These are phyloP conservation scores for Acacia pycnantha DNA, from an alignment of 331 rosid species.

Conservation along the genomic window DNA sequence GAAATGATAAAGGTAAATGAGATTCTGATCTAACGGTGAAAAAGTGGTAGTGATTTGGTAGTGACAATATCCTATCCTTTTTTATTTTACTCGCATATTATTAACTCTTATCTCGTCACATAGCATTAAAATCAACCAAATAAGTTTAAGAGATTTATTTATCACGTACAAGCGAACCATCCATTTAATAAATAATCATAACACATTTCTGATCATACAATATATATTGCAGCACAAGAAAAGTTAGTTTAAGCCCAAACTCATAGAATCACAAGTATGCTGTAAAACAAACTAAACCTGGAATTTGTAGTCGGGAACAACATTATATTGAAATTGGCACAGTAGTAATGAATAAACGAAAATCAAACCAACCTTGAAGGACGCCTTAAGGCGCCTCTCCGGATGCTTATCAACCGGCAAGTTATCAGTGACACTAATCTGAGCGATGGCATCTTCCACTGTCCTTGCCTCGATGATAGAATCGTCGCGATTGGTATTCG, in stretches of 20 bases:
- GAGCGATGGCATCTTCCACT: constrained; percentile 81
- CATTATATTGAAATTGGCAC: not conserved
- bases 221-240: not conserved
- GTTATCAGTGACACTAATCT: constrained; percentile 55
- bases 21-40: too few species aligned
- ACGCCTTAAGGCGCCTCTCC: constrained; percentile 91
- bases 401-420: constrained; percentile 88
- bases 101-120: not conserved
- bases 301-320: not conserved
- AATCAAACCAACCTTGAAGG: constrained; percentile 64
- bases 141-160: not conserved
- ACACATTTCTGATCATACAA: not conserved
- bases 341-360: not conserved
- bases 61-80: too few species aligned
- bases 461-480: constrained; percentile 76
- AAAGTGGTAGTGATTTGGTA: too few species aligned
- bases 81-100: not conserved
- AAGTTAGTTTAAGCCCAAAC: not conserved
- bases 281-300: not conserved
- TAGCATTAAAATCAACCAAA: not conserved
- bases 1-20: too few species aligned
- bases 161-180: not conserved
- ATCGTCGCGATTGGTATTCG: constrained; percentile 85
- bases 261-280: not conserved
- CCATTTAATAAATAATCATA: not conserved